Conservation (phyloP, 2,329 filamentous ascomycete species). For the Colletotrichum zoysiae region DNA sequence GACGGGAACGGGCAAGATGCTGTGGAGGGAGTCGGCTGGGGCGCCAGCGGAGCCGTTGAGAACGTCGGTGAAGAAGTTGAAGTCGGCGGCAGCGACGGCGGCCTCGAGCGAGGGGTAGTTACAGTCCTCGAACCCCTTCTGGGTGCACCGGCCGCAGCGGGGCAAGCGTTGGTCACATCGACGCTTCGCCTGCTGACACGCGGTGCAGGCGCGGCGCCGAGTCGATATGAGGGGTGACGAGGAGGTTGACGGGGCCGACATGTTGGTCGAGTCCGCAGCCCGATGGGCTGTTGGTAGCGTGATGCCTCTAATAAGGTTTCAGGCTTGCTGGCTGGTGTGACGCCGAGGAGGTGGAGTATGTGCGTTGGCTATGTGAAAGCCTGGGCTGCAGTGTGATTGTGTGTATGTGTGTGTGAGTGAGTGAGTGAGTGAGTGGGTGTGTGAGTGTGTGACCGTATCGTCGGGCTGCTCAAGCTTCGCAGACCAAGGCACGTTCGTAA, state of each 20-base stretch:
- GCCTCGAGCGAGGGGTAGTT: constrained; percentile 45
- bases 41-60: constrained; percentile 39
- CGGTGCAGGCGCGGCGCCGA: constrained; percentile 50
- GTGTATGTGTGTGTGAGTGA: not conserved
- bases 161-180: constrained; percentile 53
- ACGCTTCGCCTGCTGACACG: constrained; percentile 53
- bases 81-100: constrained; percentile 41
- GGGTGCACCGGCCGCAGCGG: constrained; percentile 50
- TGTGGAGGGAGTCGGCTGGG: constrained; percentile 31
- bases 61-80: constrained; percentile 48
- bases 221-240: constrained; percentile 41
- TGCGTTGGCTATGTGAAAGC: constrained; percentile 6
- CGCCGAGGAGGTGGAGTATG: constrained; percentile 10
- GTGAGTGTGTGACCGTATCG: constrained; percentile 3
- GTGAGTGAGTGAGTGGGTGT: not conserved
- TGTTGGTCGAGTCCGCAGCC: constrained; percentile 31
- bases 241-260: constrained; percentile 40
- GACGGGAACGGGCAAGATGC: constrained; percentile 32
- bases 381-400: not conserved
- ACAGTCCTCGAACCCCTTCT: constrained; percentile 45
- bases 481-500: constrained; percentile 2
- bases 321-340: constrained; percentile 16
- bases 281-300: constrained; percentile 12
- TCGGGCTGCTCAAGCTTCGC: constrained; percentile 14
- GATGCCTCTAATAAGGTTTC: not conserved